phyloP scores from a whole-genome alignment of 2,329 filamentous ascomycete species.

The Aquanectria penicillioides region DNA sequence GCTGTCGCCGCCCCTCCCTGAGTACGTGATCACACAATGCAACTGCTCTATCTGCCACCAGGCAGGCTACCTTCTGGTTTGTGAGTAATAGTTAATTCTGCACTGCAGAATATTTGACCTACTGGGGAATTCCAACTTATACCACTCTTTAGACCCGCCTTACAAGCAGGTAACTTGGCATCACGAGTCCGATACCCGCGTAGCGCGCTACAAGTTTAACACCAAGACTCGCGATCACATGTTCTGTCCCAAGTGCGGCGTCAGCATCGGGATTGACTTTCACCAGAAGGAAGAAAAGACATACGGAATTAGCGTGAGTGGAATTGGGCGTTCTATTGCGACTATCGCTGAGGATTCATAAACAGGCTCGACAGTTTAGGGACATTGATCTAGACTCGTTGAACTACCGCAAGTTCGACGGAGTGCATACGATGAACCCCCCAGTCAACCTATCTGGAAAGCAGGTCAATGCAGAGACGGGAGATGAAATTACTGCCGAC shows the following conservation, averaged over 20 bases:
- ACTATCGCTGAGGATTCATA: conserved; percentile 14
- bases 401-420: conserved; percentile 49
- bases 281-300: conserved; percentile 35
- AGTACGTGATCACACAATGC: conserved; percentile 58
- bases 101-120: no score
- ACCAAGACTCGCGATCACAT: conserved; percentile 58
- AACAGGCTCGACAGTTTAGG: conserved; percentile 53
- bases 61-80: conserved; percentile 62
- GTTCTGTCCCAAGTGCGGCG: conserved; percentile 59
- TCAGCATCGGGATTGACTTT: conserved; percentile 60
- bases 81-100: conserved; percentile 35
- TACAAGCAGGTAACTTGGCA: conserved; percentile 55
- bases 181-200: conserved; percentile 45
- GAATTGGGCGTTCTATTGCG: background rate
- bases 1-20: conserved; percentile 58
- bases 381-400: conserved; percentile 52
- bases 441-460: conserved; percentile 50
- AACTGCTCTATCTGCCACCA: conserved; percentile 64
- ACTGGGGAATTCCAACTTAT: conserved; percentile 1
- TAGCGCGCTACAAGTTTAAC: conserved; percentile 53
- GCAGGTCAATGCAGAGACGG: conserved; percentile 13
- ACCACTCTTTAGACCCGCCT: conserved; percentile 52
- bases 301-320: conserved; percentile 57
- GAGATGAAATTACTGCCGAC: conserved; percentile 17
- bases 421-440: conserved; percentile 46